Conservation (phyloP, 2,329 filamentous ascomycete species). For the Leptographium flavum region DNA sequence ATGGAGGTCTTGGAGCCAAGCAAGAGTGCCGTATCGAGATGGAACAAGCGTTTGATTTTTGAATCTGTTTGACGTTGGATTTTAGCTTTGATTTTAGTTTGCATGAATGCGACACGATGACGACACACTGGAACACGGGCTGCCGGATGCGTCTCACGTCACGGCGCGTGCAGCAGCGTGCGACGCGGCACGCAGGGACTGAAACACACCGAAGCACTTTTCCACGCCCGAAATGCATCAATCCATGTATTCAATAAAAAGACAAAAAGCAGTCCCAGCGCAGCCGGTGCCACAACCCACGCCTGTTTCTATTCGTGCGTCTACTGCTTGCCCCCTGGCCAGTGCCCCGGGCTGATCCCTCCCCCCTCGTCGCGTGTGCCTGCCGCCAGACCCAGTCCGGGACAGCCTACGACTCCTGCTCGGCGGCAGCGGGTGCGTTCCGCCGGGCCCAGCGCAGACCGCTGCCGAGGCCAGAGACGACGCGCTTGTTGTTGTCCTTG, state of each 20-base stretch:
- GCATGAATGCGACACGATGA: no score
- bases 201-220: neutral
- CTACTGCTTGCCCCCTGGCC: neutral
- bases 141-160: no score
- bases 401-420: neutral
- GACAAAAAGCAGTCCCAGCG: neutral
- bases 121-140: no score
- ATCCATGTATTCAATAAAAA: neutral
- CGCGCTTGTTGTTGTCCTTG: neutral
- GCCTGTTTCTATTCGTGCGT: neutral
- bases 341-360: neutral
- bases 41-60: no score
- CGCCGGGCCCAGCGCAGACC: constrained; percentile 3
- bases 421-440: neutral
- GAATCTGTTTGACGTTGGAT: no score
- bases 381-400: no score
- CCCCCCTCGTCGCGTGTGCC: no score
- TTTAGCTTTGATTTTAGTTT: no score
- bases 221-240: no score
- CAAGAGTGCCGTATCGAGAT: no score
- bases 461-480: neutral
- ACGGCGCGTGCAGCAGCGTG: neutral
- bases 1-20: no score
- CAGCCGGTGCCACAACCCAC: neutral
- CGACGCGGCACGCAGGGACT: neutral